A percentile compares a stretch with the other conserved stretches of the same genome.
These are phyloP conservation scores for Eutrema japonicum DNA, from an alignment of 345 rosid genomes.

Conservation along the genomic window DNA sequence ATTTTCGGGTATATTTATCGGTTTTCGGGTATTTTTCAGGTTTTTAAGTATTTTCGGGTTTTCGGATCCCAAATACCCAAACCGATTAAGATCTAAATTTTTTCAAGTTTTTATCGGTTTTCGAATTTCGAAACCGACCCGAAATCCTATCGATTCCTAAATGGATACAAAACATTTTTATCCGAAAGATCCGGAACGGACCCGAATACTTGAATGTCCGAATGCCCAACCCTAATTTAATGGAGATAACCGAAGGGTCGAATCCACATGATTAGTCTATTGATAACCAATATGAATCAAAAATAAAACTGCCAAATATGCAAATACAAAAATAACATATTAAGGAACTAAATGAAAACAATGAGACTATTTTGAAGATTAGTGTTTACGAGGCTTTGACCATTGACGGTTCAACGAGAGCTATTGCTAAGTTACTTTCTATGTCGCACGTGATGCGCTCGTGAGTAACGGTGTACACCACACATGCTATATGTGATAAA, in stretches of 20 bases:
- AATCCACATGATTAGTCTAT: background rate
- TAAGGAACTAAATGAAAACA: conserved; percentile 25
- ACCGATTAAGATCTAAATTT: too few species aligned
- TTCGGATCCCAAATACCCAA: too few species aligned
- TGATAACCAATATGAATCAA: background rate
- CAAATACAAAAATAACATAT: conserved; percentile 14
- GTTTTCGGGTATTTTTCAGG: too few species aligned
- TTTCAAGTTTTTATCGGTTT: too few species aligned
- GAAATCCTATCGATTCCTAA: too few species aligned
- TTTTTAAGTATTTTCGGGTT: too few species aligned
- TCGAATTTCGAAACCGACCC: too few species aligned
- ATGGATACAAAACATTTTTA: too few species aligned
- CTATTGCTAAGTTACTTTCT: conserved; percentile 14
- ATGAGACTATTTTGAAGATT: conserved; percentile 33
- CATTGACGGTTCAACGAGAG: conserved; percentile 33
- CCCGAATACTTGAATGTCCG: too few species aligned
- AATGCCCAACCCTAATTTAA: too few species aligned
- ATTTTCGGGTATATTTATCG: too few species aligned
- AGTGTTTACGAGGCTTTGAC: conserved; percentile 38
- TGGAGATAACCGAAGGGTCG: background rate
- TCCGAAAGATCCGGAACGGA: too few species aligned
- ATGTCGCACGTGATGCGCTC: conserved; percentile 28
- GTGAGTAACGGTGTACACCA: conserved; percentile 33
- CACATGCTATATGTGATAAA: conserved; percentile 22
- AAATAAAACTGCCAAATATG: conserved; percentile 25